Percentiles rank a stretch among this genome's conserved stretches.
These are phyloP conservation scores for Avena eriantha DNA, from an alignment of 176 grass and related monocot genomes.

Conservation along the genomic window DNA sequence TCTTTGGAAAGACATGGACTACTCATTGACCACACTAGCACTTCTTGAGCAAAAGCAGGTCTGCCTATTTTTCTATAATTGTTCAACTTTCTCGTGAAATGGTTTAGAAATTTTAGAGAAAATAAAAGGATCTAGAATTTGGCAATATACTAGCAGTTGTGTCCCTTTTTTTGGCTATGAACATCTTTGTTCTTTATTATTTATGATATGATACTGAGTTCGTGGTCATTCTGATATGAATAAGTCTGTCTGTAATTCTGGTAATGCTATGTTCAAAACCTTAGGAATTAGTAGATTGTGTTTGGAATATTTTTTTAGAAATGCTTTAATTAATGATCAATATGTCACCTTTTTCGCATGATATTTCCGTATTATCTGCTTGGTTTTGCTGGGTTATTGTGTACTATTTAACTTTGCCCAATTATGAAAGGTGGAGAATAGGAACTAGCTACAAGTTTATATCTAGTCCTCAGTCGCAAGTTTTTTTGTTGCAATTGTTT, in stretches of 20 bases:
- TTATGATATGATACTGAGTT: constrained; percentile 16
- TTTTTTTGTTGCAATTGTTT: background rate
- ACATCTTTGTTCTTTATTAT: constrained; percentile 25
- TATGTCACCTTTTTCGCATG: background rate
- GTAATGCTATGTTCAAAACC: background rate
- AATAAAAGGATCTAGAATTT: constrained; percentile 23
- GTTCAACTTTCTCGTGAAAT: background rate
- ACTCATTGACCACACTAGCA: constrained; percentile 62
- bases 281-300: background rate
- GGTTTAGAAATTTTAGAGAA: background rate
- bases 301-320: background rate
- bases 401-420: constrained; percentile 2
- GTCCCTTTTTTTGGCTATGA: background rate
- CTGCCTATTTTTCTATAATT: constrained; percentile 13
- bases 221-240: background rate
- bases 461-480: background rate
- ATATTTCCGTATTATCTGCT: background rate
- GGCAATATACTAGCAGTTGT: constrained; percentile 17
- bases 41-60: constrained; percentile 87
- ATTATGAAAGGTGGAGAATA: background rate
- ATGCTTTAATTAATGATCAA: background rate
- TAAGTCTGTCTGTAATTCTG: background rate
- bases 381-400: background rate
- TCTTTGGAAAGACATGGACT: constrained; percentile 89
- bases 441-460: background rate